Evolutionary conservation across 129 eudicot genomes (phyloP), one percentile per base, ranked within the genome.

Genomic region (Oenanthe sinensis): DNA sequence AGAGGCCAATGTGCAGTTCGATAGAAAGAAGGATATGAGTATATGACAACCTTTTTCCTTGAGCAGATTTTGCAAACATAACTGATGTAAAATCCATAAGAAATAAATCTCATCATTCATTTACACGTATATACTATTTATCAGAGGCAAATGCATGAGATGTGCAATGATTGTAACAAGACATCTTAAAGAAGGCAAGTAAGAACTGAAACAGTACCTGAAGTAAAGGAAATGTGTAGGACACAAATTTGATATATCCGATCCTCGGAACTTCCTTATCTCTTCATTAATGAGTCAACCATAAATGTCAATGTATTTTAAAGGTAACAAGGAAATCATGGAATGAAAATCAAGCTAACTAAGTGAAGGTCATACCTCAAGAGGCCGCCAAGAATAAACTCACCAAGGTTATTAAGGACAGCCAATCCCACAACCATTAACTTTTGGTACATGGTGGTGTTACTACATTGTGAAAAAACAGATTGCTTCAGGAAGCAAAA

Each of bases 391-490:
- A 96, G 99, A 82, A 90, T 78, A 73, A 96, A 54, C 54, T 92
- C 96, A 63, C 97, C 99, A 80, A 92, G 86, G 33, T 90, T 79
- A 89, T 96, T 96, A 54, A 96, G 86, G 42, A 83, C 97, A 5
- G 97, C 99, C 82, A 96, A 88, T 77, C 97, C 99, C 84, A 89
- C 77, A 75, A 86, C 92, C 91, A 90, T 77, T 40, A 91, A 93
- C 83, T 89, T 88, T 84, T 96, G 95, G 72, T 91, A 60, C 16
- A 63, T 46, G 82, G 81, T 82, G 67, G 87, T 85, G 82, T 89
- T 90, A 87, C 99, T 96, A 97, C 86, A 90, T 33, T 16, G 15
- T 67, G 74, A 80, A 52, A 79, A 54, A 11, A 54, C 28, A 20
- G 22, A 22, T 16, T 54, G 63, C 63, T 54, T 54, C 62, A 54